These are phyloP conservation scores for Mucor sp. DNA, from an alignment of 371 early-diverging fungal species.

Conservation along the genomic window DNA sequence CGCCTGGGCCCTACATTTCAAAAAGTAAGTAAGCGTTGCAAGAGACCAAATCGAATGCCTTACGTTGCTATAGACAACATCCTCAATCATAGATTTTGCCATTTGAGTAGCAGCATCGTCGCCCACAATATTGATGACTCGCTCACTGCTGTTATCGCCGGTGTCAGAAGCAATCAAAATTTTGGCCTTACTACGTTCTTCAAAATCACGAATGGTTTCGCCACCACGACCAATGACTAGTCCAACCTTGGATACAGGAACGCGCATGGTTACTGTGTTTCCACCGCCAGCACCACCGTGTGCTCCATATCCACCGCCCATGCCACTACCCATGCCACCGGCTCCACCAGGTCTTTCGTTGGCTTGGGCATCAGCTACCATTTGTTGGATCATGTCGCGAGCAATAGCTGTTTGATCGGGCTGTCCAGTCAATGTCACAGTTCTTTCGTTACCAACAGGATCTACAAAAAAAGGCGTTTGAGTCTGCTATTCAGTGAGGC, in stretches of 20 bases:
- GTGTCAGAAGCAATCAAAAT: conserved; percentile 82
- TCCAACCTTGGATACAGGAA: conserved; percentile 79
- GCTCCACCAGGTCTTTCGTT: conserved; percentile 32
- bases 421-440: conserved; percentile 66
- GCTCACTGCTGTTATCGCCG: conserved; percentile 53
- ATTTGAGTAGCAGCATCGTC: conserved; percentile 67
- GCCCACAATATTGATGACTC: conserved; percentile 76
- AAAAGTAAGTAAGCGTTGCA: background rate
- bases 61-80: conserved; percentile 58
- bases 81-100: conserved; percentile 79
- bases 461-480: conserved; percentile 21
- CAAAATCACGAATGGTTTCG: conserved; percentile 86
- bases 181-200: conserved; percentile 78
- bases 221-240: conserved; percentile 90
- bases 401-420: conserved; percentile 64
- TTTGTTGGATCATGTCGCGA: conserved; percentile 60
- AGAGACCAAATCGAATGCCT: background rate
- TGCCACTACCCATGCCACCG: conserved; percentile 9
- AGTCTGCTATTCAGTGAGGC: background rate
- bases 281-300: conserved; percentile 28
- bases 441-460: conserved; percentile 57
- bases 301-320: conserved; percentile 6
- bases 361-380: conserved; percentile 45
- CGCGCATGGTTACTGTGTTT: conserved; percentile 48
- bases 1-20: background rate